Conservation (phyloP, 75 land plant species). For the Picea sitchensis region DNA sequence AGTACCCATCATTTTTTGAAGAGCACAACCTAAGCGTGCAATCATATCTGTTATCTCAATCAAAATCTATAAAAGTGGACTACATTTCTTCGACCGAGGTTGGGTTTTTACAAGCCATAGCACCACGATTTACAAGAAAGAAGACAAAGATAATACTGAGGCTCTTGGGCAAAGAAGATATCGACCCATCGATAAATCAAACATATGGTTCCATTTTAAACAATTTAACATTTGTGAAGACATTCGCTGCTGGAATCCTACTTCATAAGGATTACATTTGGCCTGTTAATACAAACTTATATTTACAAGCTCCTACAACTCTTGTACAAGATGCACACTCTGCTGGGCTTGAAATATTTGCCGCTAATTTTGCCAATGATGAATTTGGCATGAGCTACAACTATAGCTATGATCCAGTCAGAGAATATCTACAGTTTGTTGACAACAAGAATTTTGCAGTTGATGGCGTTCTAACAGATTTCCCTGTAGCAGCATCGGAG, state of each 20-base stretch:
- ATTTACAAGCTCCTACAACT: conserved; percentile 40
- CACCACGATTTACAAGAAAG: conserved; percentile 16
- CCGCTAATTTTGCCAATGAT: conserved; percentile 70
- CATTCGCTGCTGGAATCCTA: conserved; percentile 71
- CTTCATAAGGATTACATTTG: conserved; percentile 70
- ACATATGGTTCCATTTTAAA: conserved; percentile 44
- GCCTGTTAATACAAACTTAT: conserved; percentile 33
- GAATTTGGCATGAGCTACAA: conserved; percentile 44
- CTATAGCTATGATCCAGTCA: conserved; percentile 76
- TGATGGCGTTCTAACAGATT: conserved; percentile 84
- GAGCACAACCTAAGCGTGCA: conserved; percentile 36
- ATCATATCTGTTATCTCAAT: conserved; percentile 8
- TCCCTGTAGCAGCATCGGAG: conserved; percentile 74
- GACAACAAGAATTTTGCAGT: conserved; percentile 57
- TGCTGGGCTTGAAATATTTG: conserved; percentile 64
- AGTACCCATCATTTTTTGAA: conserved; percentile 69
- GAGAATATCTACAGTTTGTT: conserved; percentile 59
- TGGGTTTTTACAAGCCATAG: conserved; percentile 55
- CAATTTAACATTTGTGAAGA: conserved; percentile 44
- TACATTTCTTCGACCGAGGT: conserved; percentile 84
- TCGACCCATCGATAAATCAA: conserved; percentile 68
- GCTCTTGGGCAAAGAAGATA: conserved; percentile 17
- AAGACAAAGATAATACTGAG: conserved; percentile 60
- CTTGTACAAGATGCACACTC: conserved; percentile 75
- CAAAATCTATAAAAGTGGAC: conserved; percentile 4